These are phyloP conservation scores for Chrysosporium keratinophilum DNA, from an alignment of 2,329 filamentous ascomycete genomes.

Conservation along the genomic window DNA sequence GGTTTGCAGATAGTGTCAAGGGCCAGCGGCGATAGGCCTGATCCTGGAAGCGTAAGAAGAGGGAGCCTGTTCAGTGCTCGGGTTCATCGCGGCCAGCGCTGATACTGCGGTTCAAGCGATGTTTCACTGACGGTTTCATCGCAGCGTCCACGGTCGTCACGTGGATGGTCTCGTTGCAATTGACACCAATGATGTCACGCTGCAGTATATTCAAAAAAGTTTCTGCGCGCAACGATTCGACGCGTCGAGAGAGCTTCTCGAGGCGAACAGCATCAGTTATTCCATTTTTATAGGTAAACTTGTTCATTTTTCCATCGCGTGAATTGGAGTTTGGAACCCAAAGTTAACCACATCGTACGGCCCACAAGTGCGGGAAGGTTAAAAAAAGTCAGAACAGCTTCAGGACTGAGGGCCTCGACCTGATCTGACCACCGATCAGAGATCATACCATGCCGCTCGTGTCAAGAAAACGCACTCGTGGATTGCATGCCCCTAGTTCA, in stretches of 20 bases:
- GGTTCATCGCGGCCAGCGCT: neutral
- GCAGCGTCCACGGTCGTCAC: neutral
- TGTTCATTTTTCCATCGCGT: no score
- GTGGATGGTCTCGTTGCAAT: neutral
- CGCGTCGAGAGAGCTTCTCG: no score
- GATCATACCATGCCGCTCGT: neutral
- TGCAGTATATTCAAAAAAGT: neutral
- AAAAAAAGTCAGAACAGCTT: constrained; percentile 2
- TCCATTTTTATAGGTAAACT: neutral
- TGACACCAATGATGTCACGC: neutral
- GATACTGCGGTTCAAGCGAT: neutral
- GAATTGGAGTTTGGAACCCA: neutral
- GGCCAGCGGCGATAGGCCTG: no score
- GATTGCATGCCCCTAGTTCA: neutral
- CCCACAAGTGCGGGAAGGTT: neutral
- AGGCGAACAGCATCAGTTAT: neutral
- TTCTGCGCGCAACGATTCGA: neutral
- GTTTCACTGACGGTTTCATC: constrained; percentile 2
- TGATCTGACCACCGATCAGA: neutral
- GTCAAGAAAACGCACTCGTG: neutral
- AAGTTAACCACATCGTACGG: neutral
- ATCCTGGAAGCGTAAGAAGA: no score
- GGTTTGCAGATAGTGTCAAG: no score
- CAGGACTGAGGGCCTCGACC: neutral
- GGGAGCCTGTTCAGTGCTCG: no score